Evolutionary conservation across 768 basidiomycete species (phyloP).

Genomic region (Cystofilobasidium ferigula): DNA sequence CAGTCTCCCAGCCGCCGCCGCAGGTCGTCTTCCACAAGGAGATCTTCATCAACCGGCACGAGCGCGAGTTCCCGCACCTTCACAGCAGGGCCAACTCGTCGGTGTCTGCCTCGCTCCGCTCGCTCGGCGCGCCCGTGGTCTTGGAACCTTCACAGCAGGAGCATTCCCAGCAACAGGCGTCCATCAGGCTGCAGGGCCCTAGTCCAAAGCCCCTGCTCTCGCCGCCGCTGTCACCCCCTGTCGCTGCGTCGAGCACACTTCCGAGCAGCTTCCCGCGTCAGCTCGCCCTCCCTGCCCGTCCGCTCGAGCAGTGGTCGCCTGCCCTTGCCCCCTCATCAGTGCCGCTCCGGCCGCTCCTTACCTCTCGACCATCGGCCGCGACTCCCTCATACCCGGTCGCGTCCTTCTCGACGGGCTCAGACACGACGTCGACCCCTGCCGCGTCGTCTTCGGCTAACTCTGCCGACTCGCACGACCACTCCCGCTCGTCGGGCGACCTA

Average conservation of each 20-base stretch:
- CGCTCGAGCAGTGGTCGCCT: neutral
- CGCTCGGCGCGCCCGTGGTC: too few species aligned
- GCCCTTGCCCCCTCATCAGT: neutral
- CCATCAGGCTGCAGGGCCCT: neutral
- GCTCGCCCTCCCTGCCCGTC: neutral
- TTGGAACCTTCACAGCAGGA: too few species aligned
- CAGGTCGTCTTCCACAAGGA: slow-evolving; percentile 11
- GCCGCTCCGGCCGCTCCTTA: neutral
- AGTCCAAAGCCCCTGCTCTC: neutral
- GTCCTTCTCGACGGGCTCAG: too few species aligned
- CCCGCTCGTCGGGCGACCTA: slow-evolving; percentile 7
- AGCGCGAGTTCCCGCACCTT: slow-evolving; percentile 18
- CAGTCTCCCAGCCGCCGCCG: neutral
- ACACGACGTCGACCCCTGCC: neutral
- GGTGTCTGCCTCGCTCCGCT: too few species aligned
- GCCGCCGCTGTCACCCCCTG: neutral
- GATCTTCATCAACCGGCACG: slow-evolving; percentile 19
- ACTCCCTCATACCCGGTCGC: neutral
- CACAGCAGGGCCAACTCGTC: slow-evolving; percentile 3
- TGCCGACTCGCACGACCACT: neutral
- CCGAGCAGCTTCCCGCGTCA: neutral
- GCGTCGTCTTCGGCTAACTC: neutral
- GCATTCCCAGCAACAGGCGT: too few species aligned
- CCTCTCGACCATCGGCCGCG: neutral
- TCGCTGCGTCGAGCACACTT: neutral